A percentile compares a stretch with the other conserved stretches of the same genome.
These are phyloP conservation scores for Hamigera avellanea DNA, from an alignment of 495 filamentous ascomycete genomes.

Conservation along the genomic window DNA sequence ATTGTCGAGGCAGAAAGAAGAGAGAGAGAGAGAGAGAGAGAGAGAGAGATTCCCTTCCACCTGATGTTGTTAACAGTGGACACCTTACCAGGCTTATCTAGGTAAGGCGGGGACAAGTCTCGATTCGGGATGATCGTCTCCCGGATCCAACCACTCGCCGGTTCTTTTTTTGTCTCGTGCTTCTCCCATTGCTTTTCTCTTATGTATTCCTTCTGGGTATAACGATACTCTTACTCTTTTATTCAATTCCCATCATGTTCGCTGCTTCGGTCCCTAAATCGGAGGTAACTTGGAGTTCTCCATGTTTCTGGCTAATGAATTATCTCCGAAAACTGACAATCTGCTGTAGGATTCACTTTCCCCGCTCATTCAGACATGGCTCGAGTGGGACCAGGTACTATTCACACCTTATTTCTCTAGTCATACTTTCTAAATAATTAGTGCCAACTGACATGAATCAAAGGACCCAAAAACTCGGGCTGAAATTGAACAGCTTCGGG, in stretches of 20 bases:
- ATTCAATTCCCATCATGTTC: no score
- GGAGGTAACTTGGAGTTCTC: no score
- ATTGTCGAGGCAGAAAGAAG: no score
- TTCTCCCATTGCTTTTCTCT: no score
- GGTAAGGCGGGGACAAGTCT: background rate
- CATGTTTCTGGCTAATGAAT: no score
- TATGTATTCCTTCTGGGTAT: no score
- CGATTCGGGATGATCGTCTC: background rate
- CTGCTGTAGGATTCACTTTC: conserved; percentile 22
- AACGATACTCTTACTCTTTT: no score
- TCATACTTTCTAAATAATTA: no score
- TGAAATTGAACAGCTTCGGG: conserved; percentile 47
- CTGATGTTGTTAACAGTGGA: background rate
- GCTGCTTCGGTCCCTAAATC: no score
- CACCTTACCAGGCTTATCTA: background rate
- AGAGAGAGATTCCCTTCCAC: conserved; percentile 1
- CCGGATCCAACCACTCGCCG: background rate
- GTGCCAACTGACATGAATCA: background rate
- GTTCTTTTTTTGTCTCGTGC: no score
- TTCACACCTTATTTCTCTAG: background rate
- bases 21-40: conserved; percentile 2
- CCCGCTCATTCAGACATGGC: conserved; percentile 42
- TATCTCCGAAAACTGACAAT: no score
- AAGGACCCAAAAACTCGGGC: conserved; percentile 43
- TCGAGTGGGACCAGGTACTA: conserved; percentile 52